Evolutionary conservation across 768 basidiomycete genomes (phyloP).

Genomic region (Podaxis sp.): DNA sequence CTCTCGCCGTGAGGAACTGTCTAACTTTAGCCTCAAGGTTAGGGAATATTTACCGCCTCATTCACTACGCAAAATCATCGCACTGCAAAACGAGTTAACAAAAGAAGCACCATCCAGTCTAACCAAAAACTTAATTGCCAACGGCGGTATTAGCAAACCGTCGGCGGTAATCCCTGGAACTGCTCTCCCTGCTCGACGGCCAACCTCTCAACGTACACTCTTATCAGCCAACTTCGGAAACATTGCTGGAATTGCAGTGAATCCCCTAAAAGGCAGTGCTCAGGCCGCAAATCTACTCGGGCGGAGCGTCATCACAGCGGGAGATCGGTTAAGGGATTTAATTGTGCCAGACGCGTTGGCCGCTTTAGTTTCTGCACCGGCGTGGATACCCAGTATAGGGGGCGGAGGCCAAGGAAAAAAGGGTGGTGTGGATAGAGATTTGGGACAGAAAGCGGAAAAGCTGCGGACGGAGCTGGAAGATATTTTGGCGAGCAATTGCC

Average conservation of each 20-base stretch:
- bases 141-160: slow-evolving; percentile 28
- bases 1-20: neutral
- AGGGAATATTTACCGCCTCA: slow-evolving; percentile 87
- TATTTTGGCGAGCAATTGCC: slow-evolving; percentile 83
- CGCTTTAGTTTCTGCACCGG: slow-evolving; percentile 70
- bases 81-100: slow-evolving; percentile 81
- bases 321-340: slow-evolving; percentile 85
- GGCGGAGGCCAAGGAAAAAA: slow-evolving; percentile 34
- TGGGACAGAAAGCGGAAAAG: slow-evolving; percentile 62
- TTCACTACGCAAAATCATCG: slow-evolving; percentile 78
- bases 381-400: slow-evolving; percentile 72
- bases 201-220: slow-evolving; percentile 54
- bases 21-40: slow-evolving; percentile 46
- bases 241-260: slow-evolving; percentile 25
- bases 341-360: slow-evolving; percentile 94
- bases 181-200: slow-evolving; percentile 34
- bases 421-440: slow-evolving; percentile 27
- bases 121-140: slow-evolving; percentile 21
- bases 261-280: slow-evolving; percentile 57
- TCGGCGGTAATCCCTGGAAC: slow-evolving; percentile 21
- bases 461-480: slow-evolving; percentile 85
- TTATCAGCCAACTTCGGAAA: slow-evolving; percentile 70
- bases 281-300: slow-evolving; percentile 67
- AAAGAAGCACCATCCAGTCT: slow-evolving; percentile 32
- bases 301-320: slow-evolving; percentile 80